Conservation (phyloP, 208 protist genomes). For the Phytomonas sp. region DNA sequence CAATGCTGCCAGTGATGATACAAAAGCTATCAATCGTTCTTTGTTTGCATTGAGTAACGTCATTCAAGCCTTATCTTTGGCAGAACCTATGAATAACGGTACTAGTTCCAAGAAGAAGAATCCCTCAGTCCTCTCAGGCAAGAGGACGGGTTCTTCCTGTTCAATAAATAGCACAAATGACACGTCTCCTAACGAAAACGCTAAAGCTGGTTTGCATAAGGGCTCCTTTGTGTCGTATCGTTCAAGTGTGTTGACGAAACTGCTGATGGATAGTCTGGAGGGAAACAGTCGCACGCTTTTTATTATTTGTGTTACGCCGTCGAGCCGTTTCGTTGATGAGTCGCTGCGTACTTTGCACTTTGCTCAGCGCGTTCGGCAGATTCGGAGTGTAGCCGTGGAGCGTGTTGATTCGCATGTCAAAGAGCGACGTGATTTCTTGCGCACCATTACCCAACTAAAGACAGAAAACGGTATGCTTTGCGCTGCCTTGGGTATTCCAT, state of each 20-base stretch:
- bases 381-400: conserved; percentile 31
- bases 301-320: conserved; percentile 79
- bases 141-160: not conserved
- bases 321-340: conserved; percentile 57
- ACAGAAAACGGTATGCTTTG: conserved; percentile 56
- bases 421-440: conserved; percentile 41
- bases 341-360: conserved; percentile 77
- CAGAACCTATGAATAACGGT: not conserved
- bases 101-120: conserved; percentile 1
- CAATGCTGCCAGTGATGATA: conserved; percentile 49
- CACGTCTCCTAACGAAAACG: not conserved
- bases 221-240: conserved; percentile 77
- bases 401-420: conserved; percentile 61
- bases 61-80: conserved; percentile 60
- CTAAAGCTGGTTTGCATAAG: conserved; percentile 2
- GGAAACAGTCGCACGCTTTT: conserved; percentile 64
- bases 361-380: conserved; percentile 62
- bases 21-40: conserved; percentile 85
- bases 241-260: conserved; percentile 75
- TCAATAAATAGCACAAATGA: not conserved
- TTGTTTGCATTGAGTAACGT: conserved; percentile 89
- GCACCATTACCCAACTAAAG: conserved; percentile 22
- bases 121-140: not conserved
- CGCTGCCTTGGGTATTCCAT: not conserved
- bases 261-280: conserved; percentile 81